Base-by-base conservation (phyloP, 805 yeast genomes). In the Candida sonorensis region DNA sequence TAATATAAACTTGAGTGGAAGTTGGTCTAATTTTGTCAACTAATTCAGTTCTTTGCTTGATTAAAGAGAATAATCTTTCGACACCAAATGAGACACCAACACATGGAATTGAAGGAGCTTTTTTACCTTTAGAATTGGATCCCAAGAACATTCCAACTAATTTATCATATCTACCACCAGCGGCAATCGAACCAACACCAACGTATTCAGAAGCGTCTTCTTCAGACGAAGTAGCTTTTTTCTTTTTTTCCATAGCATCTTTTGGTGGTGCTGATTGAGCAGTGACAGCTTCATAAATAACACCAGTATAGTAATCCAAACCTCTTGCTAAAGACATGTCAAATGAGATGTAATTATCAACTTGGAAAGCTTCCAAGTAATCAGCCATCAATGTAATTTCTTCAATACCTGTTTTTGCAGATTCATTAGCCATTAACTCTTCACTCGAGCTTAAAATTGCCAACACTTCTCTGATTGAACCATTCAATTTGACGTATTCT, bases 121-220 rank as follows among this genome's bases (percentile, higher is more conserved):
- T 67, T 57, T 81, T 81, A 31, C 64, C 64, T 61, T 84, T 85
- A 46, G 92, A 87, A 45, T 78, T 79, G 26, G 94, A 78, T 39
- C 72, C 71, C 33, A 86, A 73, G 57, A 92, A 92, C 98, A 92
- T 92, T 46, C 96, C 96, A 23, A 92, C 97, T 39, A 92, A 73
- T 50, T 82, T 81, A 60, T 92, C 98, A 61, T 92, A 92, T 61
- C 98, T 84, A 44, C 98, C 98, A 64, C 98, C 98, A 30, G 95
- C 98, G 31, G 96, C 95, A 51, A 92, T 87, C 5, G 98, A 92
- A 22, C 98, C 98, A 26, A 90, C 95, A 48, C 98, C 98, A 34
- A 92, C 97, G 48, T 83, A 86, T 43, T 85, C 97, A 33, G 94
- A 83, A 36, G 95, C 96, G 59, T 92, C 97, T 45, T 86, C 96